Evolutionary conservation across 2,329 filamentous ascomycete genomes (phyloP).

Genomic region (Decorospora gaudefroyi): DNA sequence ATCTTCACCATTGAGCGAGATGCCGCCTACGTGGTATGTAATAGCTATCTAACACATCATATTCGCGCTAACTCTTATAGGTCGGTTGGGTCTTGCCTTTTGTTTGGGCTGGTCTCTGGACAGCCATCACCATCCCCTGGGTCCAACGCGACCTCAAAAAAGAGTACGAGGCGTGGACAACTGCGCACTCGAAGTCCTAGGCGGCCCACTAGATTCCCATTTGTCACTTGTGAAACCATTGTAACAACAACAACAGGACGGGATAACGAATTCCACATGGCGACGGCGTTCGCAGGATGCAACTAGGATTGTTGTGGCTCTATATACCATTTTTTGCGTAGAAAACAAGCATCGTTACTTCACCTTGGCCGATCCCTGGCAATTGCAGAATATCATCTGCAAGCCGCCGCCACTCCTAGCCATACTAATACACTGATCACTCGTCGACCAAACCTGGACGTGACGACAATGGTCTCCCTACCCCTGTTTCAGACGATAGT

Average conservation of each 20-base stretch:
- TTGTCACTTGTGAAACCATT: constrained; percentile 1
- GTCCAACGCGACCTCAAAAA: constrained; percentile 47
- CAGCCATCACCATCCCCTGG: constrained; percentile 52
- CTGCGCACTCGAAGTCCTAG: constrained; percentile 47
- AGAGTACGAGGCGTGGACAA: constrained; percentile 46
- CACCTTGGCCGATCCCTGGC: no score
- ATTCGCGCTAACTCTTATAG: constrained; percentile 30
- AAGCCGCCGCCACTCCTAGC: no score
- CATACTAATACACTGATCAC: no score
- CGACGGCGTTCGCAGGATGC: constrained; percentile 12
- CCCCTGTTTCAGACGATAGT: neutral
- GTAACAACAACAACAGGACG: constrained; percentile 5
- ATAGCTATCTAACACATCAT: neutral
- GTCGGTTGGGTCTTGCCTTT: constrained; percentile 57
- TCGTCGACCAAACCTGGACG: no score
- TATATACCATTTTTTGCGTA: constrained; percentile 16
- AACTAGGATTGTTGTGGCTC: constrained; percentile 1
- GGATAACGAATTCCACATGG: constrained; percentile 8
- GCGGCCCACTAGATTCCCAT: neutral
- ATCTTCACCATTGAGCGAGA: constrained; percentile 55
- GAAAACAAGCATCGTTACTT: constrained; percentile 3
- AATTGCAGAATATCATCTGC: no score
- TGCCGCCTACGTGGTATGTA: constrained; percentile 54
- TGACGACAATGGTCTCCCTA: no score
- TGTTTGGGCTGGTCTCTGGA: constrained; percentile 56